Base-by-base conservation (phyloP, 192 early-diverging fungal genomes). In the Rhizophagus clarus region DNA sequence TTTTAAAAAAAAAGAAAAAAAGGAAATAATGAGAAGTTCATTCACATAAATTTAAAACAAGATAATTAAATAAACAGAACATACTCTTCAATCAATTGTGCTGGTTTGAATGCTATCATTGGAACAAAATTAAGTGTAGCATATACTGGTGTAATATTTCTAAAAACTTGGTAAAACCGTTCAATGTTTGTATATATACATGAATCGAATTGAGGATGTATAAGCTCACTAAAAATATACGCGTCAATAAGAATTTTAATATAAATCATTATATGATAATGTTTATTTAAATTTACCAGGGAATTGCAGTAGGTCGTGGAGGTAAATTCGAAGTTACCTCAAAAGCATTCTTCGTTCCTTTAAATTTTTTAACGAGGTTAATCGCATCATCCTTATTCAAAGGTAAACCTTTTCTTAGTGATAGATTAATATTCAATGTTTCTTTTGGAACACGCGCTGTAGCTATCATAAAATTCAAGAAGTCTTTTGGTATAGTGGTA, bases 41-140 rank as follows among this genome's bases (percentile, higher is more conserved):
- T 24, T 45, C 42, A 74, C 11, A 22, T 26, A 28, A n/a, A 45
- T 61, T 37, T 20, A 49, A 80, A 71, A 51, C 5, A 34, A 63
- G 20, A 45, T 32, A 17, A 26, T 24, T 17, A 26, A 20, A 34
- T 26, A 61, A 29, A 11, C 9, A 9, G 5, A 34, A 28, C 24
- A 24, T 24, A 92, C 92, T 89, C 84, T 72, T 87, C 86, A 60
- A 89, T 60, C 8, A 95, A 85, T 60, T 83, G 77, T 47, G 89
- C 83, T 8, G 85, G 77, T 79, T 92, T 87, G 49, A 95, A 83
- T 14, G 92, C 78, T 12, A 95, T 56, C 84, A 94, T 84, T 1
- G 94, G 93, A 0, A 94, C 93, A 82, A 92, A 87, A 75, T 95
- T 93, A 66, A 95, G 84, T 9, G 93, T 89, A 4, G 88, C 89